These are phyloP conservation scores for Wickerhamomyces sp. DNA, from an alignment of 1,139 yeast species.

Conservation along the genomic window DNA sequence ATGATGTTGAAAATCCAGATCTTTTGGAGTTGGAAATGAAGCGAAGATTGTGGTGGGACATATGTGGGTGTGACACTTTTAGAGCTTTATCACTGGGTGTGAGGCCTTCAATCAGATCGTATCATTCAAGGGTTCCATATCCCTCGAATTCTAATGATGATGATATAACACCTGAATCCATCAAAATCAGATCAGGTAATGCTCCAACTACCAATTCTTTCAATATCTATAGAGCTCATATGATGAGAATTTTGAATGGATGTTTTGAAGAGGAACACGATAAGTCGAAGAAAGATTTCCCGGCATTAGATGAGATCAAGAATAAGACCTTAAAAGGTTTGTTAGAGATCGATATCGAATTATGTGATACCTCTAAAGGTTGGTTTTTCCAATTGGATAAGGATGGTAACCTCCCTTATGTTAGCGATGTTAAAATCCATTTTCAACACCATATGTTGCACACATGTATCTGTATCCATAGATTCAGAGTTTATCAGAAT, in stretches of 20 bases:
- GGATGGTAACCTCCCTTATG: constrained; percentile 20
- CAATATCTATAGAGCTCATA: constrained; percentile 24
- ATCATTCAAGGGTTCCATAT: constrained; percentile 25
- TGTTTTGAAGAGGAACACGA: constrained; percentile 20
- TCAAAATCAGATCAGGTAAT: constrained; percentile 15
- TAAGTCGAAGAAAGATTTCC: constrained; percentile 7
- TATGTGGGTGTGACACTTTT: constrained; percentile 30
- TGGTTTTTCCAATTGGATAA: constrained; percentile 26
- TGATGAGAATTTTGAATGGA: constrained; percentile 27
- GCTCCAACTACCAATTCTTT: constrained; percentile 27
- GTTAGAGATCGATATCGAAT: constrained; percentile 23
- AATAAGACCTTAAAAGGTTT: constrained; percentile 21
- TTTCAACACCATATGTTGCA: constrained; percentile 28
- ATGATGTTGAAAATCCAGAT: constrained; percentile 21
- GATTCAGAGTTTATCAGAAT: constrained; percentile 27
- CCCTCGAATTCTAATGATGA: constrained; percentile 28
- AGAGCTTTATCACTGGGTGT: constrained; percentile 27
- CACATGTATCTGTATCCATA: constrained; percentile 27
- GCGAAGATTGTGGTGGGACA: constrained; percentile 32
- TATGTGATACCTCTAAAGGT: constrained; percentile 20
- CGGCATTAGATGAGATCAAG: constrained; percentile 12
- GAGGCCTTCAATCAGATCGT: constrained; percentile 25
- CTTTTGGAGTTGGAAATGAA: constrained; percentile 27
- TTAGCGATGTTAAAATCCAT: constrained; percentile 19
- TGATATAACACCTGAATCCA: constrained; percentile 22